Evolutionary conservation across 2,329 filamentous ascomycete species (phyloP).

Genomic region (Graphiopsis chlorocephala): DNA sequence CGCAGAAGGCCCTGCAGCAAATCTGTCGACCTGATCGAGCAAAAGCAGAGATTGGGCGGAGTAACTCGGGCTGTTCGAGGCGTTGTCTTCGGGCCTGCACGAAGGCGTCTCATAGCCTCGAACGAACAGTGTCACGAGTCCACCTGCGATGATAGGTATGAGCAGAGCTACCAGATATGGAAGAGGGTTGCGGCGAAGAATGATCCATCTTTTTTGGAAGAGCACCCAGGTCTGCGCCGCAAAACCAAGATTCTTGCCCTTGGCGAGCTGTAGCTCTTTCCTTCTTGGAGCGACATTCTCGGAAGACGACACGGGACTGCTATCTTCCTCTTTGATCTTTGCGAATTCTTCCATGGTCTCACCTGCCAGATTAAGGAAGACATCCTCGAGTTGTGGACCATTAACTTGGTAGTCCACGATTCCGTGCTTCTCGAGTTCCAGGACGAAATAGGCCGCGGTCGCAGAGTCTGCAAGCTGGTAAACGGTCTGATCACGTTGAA

Average conservation of each 20-base stretch:
- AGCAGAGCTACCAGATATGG: constrained; percentile 72
- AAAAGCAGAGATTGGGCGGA: constrained; percentile 25
- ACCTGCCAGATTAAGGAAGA: constrained; percentile 82
- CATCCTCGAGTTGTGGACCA: constrained; percentile 87
- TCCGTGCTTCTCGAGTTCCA: constrained; percentile 62
- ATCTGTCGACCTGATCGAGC: constrained; percentile 26
- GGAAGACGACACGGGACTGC: constrained; percentile 21
- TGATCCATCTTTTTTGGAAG: constrained; percentile 72
- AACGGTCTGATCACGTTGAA: constrained; percentile 67
- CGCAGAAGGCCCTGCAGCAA: constrained; percentile 4
- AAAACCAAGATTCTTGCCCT: constrained; percentile 68
- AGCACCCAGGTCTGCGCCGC: constrained; percentile 69
- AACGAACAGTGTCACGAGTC: constrained; percentile 74
- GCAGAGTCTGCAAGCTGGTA: constrained; percentile 70
- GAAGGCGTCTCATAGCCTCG: constrained; percentile 53
- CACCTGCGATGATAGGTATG: constrained; percentile 76
- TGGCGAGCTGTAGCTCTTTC: constrained; percentile 51
- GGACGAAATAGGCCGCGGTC: constrained; percentile 69
- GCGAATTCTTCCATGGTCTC: constrained; percentile 62
- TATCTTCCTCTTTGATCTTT: constrained; percentile 21
- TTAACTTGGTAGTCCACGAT: constrained; percentile 79
- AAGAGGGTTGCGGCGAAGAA: constrained; percentile 74
- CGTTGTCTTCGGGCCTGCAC: constrained; percentile 41
- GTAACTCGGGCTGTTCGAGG: constrained; percentile 19
- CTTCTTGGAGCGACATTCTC: constrained; percentile 24